Evolutionary conservation across 305 asterid species (phyloP), one percentile per base, ranked within the genome.

Genomic region (Caryopteris hybrid): DNA sequence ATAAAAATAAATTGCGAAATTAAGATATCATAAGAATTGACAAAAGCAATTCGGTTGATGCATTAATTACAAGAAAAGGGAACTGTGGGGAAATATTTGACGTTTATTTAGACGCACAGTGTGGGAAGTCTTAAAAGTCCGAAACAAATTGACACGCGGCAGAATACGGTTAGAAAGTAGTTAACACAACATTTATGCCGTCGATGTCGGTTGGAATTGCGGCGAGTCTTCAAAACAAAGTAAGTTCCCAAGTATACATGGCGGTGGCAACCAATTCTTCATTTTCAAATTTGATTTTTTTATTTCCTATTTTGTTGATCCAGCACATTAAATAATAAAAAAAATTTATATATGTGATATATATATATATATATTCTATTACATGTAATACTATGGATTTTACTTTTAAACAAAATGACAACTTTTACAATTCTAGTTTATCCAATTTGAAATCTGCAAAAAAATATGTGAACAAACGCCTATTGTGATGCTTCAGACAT

Each of bases 121-220:
- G 65, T 43, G 27, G 31, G n/a, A n/a, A 65, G 20, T 1, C 4
- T 5, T 54, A 9, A 47, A 33, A 64, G 34, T 23, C n/a, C 20
- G 25, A 63, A 52, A 60, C 1, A 9, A 25, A 55, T 22, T 17
- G 29, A 66, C 8, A 72, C 72, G 72, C 68, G 75, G 66, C 69
- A 3, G n/a, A 67, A 61, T 56, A 55, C 60, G 27, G 72, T 56
- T 72, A 39, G 8, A 47, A 34, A 25, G 67, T 2, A 20, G 56
- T 71, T 76, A 53, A 68, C 61, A 59, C 72, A 72, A 72, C 55
- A 54, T 25, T 39, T 66, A 42, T 56, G 70, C 64, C 58, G 57
- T 74, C 55, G 47, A 57, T 66, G 70, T 58, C 79, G 79, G 79
- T 53, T 31, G 76, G 45, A 22, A 67, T 60, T 23, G 29, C 21